These are phyloP conservation scores for Phoma sp. DNA, from an alignment of 2,329 filamentous ascomycete genomes.

Conservation along the genomic window DNA sequence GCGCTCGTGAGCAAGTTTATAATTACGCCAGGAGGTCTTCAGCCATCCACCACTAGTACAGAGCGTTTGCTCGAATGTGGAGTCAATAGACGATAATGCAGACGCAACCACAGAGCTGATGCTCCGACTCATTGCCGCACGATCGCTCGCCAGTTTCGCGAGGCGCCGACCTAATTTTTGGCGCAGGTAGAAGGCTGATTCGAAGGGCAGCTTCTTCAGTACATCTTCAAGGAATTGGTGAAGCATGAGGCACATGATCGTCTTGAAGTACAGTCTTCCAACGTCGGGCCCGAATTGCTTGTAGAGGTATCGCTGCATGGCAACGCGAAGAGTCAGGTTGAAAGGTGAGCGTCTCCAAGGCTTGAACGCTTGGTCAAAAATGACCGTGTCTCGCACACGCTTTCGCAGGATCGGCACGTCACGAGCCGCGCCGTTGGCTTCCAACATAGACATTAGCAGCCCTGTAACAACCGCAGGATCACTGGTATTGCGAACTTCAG, in stretches of 20 bases:
- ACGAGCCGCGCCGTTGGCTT: conserved; percentile 56
- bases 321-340: conserved; percentile 68
- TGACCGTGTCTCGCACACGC: conserved; percentile 67
- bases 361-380: conserved; percentile 52
- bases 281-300: conserved; percentile 46
- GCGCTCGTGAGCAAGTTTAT: conserved; percentile 39
- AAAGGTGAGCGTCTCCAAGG: conserved; percentile 69
- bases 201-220: conserved; percentile 34
- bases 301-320: conserved; percentile 59
- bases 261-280: conserved; percentile 63
- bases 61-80: conserved; percentile 23
- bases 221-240: conserved; percentile 54
- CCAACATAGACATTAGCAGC: conserved; percentile 65
- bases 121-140: not conserved
- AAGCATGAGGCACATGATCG: conserved; percentile 59
- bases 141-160: conserved; percentile 61
- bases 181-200: conserved; percentile 51
- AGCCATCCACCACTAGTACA: conserved; percentile 21
- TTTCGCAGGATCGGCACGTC: conserved; percentile 57
- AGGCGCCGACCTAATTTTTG: conserved; percentile 64
- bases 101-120: not conserved
- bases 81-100: conserved; percentile 5
- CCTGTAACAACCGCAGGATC: conserved; percentile 64
- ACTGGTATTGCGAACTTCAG: conserved; percentile 64
- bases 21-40: conserved; percentile 26